Percentiles rank a stretch among this genome's conserved stretches.
These are phyloP conservation scores for Cladophialophora psammophila DNA, from an alignment of 2,329 filamentous ascomycete genomes.

Conservation along the genomic window DNA sequence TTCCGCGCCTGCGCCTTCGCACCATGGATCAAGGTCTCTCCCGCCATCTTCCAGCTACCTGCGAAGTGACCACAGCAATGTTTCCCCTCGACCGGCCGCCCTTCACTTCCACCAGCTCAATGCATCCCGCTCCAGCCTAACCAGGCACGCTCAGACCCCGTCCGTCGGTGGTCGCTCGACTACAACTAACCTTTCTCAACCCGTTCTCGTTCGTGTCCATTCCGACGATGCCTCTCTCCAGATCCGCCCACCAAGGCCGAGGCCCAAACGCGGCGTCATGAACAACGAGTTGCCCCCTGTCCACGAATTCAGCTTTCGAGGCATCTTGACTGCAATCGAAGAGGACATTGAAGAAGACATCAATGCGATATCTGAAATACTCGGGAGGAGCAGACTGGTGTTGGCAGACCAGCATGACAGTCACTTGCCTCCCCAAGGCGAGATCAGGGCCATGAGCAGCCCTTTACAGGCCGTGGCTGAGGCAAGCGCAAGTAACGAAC, in stretches of 20 bases:
- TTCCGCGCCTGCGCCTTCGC: conserved; percentile 25
- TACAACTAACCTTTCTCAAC: conserved; percentile 48
- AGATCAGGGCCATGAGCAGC: conserved; percentile 54
- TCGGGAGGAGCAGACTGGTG: conserved; percentile 66
- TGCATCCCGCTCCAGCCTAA: conserved; percentile 38
- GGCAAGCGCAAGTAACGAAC: conserved; percentile 49
- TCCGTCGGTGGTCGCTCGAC: conserved; percentile 40
- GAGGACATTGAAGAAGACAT: conserved; percentile 65
- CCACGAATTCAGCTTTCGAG: conserved; percentile 63
- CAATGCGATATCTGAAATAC: conserved; percentile 69
- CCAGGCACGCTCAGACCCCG: conserved; percentile 31
- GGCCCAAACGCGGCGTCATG: conserved; percentile 44
- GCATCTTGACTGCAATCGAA: conserved; percentile 64
- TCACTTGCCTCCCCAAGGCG: conserved; percentile 67
- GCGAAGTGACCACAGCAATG: conserved; percentile 39
- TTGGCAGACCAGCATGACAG: conserved; percentile 69
- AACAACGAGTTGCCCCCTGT: conserved; percentile 52
- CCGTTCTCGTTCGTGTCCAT: conserved; percentile 54
- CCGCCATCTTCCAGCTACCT: conserved; percentile 40
- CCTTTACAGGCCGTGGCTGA: conserved; percentile 54
- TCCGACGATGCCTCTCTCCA: conserved; percentile 48
- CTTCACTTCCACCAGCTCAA: conserved; percentile 37
- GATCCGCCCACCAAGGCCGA: conserved; percentile 42
- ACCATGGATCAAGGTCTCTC: conserved; percentile 37
- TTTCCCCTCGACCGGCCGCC: conserved; percentile 35